phyloP scores from a whole-genome alignment of 202 grass and related monocot genomes.

The Dendrocalamus latiflorus region DNA sequence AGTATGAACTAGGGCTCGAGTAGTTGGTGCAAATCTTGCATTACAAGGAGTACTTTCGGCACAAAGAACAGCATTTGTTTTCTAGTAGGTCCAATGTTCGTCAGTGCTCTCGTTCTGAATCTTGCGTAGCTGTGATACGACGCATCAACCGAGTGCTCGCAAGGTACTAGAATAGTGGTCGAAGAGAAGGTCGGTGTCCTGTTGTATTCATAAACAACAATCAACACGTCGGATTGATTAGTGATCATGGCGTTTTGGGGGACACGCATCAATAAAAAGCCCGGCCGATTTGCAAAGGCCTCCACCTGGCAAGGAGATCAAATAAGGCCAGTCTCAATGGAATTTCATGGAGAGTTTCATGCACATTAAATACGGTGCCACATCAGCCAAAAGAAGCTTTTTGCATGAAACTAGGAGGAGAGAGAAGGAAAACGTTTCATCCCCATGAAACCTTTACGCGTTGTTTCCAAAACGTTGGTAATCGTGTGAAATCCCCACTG shows the following conservation, averaged over 20 bases:
- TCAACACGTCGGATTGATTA: too few relatives aligned
- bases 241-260: not conserved
- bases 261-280: not conserved
- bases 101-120: not conserved
- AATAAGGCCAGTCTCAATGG: too few relatives aligned
- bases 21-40: not conserved
- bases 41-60: not conserved
- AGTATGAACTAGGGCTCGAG: too few relatives aligned
- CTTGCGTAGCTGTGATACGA: not conserved
- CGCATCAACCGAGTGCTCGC: not conserved
- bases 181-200: not conserved
- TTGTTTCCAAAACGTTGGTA: too few relatives aligned
- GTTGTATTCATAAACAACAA: not conserved
- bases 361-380: too few relatives aligned
- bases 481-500: too few relatives aligned
- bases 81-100: not conserved
- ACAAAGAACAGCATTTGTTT: not conserved
- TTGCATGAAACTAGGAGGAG: too few relatives aligned
- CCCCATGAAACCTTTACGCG: too few relatives aligned
- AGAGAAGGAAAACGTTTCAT: too few relatives aligned
- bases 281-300: not conserved
- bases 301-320: conserved; percentile 12
- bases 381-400: too few relatives aligned
- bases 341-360: too few relatives aligned
- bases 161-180: not conserved